Conservation (phyloP, 2,329 filamentous ascomycete genomes). For the Thyridium curvatum region DNA sequence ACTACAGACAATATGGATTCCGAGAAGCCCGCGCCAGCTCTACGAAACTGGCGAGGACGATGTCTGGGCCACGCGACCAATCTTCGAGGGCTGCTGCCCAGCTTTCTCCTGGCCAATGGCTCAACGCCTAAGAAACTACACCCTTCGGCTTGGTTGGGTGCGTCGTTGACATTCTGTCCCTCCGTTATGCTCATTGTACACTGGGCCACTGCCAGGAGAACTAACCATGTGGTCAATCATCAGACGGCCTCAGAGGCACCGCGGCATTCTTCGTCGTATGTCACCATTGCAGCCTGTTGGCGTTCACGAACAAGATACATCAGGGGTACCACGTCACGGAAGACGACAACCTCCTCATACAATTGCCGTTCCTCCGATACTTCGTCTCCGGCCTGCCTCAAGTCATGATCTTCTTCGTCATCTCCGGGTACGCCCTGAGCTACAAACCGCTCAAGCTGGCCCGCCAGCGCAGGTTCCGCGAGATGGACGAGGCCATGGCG, state of each 20-base stretch:
- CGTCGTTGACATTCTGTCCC: neutral
- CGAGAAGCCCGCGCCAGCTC: too few species aligned
- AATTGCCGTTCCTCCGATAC: constrained; percentile 29
- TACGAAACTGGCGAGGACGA: too few species aligned
- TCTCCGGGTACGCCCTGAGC: constrained; percentile 26
- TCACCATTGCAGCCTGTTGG: constrained; percentile 31
- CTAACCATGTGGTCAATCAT: neutral
- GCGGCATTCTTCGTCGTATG: constrained; percentile 49
- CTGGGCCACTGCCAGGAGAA: neutral
- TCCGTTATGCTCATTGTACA: neutral
- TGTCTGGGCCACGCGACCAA: too few species aligned
- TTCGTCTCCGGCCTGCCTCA: constrained; percentile 26
- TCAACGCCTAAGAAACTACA: constrained; percentile 7
- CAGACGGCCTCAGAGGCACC: constrained; percentile 47
- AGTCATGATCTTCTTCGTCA: constrained; percentile 38
- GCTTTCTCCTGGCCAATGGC: constrained; percentile 4
- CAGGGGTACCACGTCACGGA: constrained; percentile 14
- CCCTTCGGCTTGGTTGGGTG: constrained; percentile 20
- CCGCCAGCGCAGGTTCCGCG: constrained; percentile 6
- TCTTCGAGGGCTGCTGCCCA: constrained; percentile 4
- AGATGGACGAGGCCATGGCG: constrained; percentile 6
- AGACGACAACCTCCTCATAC: constrained; percentile 15
- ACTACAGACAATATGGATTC: too few species aligned
- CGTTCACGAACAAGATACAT: constrained; percentile 20
- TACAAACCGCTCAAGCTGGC: constrained; percentile 14